These are phyloP conservation scores for Aegilops bicornis DNA, from an alignment of 176 grass and related monocot species.

Conservation along the genomic window DNA sequence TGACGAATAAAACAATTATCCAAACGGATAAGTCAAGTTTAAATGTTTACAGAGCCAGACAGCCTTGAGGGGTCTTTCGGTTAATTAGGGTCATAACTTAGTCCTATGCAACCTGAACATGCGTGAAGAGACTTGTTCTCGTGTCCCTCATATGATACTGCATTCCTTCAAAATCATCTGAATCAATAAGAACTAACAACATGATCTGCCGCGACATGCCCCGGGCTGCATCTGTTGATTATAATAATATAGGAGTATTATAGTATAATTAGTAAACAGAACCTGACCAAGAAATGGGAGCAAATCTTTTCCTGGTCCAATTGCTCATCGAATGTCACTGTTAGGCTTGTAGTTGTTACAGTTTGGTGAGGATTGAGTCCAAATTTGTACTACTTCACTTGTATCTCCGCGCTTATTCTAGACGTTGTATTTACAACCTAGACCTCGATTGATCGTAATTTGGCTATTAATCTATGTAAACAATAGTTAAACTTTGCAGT, in stretches of 20 bases:
- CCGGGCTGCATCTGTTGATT: background rate
- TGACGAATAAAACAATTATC: background rate
- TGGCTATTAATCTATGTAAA: background rate
- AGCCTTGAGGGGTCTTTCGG: background rate
- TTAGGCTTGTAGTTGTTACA: constrained; percentile 38
- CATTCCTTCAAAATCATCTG: background rate
- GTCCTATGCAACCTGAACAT: constrained; percentile 7
- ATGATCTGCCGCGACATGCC: constrained; percentile 7
- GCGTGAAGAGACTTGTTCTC: background rate
- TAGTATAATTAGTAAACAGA: constrained; percentile 44
- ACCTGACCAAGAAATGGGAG: constrained; percentile 35
- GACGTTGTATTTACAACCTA: constrained; percentile 4
- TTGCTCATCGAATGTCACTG: constrained; percentile 29
- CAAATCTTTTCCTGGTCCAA: constrained; percentile 44
- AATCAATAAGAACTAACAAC: constrained; percentile 14
- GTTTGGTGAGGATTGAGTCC: constrained; percentile 35
- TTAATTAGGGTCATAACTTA: constrained; percentile 27
- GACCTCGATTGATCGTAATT: background rate
- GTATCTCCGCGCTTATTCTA: background rate
- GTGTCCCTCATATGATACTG: constrained; percentile 14
- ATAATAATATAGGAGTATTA: background rate
- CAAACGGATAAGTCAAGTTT: constrained; percentile 13
- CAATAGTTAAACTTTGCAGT: background rate
- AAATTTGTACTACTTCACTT: constrained; percentile 26
- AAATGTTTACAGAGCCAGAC: background rate